These are phyloP conservation scores for Acidomyces sp. DNA, from an alignment of 495 filamentous ascomycete genomes.

Conservation along the genomic window DNA sequence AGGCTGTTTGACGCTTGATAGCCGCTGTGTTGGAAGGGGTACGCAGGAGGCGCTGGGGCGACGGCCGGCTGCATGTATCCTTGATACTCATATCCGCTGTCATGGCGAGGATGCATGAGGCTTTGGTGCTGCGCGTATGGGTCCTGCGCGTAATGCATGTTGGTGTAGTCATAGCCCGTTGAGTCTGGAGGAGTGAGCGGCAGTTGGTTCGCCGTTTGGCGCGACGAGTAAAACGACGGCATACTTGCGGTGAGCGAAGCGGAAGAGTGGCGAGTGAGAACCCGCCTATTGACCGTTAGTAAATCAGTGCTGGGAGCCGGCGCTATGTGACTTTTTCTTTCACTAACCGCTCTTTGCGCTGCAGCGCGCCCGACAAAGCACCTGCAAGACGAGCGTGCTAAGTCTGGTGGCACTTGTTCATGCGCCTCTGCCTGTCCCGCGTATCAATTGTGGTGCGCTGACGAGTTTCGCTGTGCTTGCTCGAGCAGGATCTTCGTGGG, in stretches of 20 bases:
- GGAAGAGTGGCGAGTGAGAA: conserved; percentile 15
- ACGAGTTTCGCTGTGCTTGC: neutral
- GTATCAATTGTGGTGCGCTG: neutral
- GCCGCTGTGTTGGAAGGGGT: conserved; percentile 21
- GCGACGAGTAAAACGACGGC: conserved; percentile 11
- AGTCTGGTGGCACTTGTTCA: conserved; percentile 11
- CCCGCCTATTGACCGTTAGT: conserved; percentile 7
- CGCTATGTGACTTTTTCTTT: neutral
- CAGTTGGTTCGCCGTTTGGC: conserved; percentile 16
- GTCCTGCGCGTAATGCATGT: conserved; percentile 26
- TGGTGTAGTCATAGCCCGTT: conserved; percentile 25
- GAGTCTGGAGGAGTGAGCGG: conserved; percentile 30
- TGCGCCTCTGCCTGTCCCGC: conserved; percentile 3
- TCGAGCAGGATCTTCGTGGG: neutral
- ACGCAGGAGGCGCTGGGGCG: conserved; percentile 11
- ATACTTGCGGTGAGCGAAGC: conserved; percentile 6
- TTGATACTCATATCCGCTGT: conserved; percentile 26
- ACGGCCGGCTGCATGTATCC: conserved; percentile 23
- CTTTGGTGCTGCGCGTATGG: conserved; percentile 22
- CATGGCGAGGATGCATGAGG: conserved; percentile 21
- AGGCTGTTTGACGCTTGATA: conserved; percentile 26
- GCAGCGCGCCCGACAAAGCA: conserved; percentile 4
- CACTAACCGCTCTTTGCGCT: conserved; percentile 17
- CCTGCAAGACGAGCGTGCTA: too few relatives aligned
- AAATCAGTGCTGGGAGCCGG: neutral